These are phyloP conservation scores for Steccherinum ochraceum DNA, from an alignment of 768 basidiomycete genomes.

Conservation along the genomic window DNA sequence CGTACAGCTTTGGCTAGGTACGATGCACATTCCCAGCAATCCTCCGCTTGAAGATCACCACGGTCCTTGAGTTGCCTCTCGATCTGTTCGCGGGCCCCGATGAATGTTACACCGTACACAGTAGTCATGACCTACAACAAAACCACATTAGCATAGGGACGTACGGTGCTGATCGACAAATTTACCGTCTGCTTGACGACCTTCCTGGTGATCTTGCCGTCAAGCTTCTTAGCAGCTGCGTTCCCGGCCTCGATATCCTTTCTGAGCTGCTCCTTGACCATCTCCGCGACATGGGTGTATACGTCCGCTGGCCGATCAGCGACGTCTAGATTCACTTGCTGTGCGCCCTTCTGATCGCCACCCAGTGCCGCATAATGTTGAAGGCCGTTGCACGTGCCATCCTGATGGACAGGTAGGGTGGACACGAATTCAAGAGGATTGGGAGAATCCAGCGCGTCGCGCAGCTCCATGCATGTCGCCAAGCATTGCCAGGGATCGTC, in stretches of 20 bases:
- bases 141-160: background rate
- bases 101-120: conserved; percentile 94
- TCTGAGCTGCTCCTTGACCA: conserved; percentile 67
- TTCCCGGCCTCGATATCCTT: conserved; percentile 44
- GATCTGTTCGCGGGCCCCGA: conserved; percentile 94
- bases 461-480: conserved; percentile 87
- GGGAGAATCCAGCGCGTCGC: conserved; percentile 66
- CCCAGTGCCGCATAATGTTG: conserved; percentile 99
- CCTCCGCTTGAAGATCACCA: conserved; percentile 63
- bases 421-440: conserved; percentile 54
- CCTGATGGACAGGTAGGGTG: conserved; percentile 89
- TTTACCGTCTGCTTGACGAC: conserved; percentile 95
- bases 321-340: conserved; percentile 85
- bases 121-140: conserved; percentile 86
- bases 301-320: conserved; percentile 90
- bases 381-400: conserved; percentile 96
- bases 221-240: conserved; percentile 50
- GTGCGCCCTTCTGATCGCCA: conserved; percentile 82
- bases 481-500: conserved; percentile 99
- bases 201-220: conserved; percentile 82
- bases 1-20: conserved; percentile 76
- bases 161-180: conserved; percentile 12
- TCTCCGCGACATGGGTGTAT: conserved; percentile 84
- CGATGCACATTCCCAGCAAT: conserved; percentile 65
- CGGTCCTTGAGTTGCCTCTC: conserved; percentile 79